These are phyloP conservation scores for Suhomyces kunorum DNA, from an alignment of 1,139 yeast genomes.

Conservation along the genomic window DNA sequence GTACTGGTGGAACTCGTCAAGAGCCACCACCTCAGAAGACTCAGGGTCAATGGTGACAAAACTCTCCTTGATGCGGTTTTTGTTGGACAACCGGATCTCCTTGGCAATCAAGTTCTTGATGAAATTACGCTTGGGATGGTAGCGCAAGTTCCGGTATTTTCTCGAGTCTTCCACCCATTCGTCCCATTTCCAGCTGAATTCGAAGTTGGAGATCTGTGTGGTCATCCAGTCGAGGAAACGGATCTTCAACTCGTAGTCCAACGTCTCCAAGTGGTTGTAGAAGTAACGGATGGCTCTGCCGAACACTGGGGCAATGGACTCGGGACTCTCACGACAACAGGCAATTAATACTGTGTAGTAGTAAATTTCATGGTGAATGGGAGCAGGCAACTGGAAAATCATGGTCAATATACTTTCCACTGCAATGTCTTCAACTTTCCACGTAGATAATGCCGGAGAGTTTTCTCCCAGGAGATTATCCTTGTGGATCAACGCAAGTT, in stretches of 20 bases:
- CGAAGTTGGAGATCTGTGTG: conserved; percentile 89
- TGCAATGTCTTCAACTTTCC: conserved; percentile 91
- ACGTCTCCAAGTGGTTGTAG: conserved; percentile 62
- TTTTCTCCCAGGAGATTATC: conserved; percentile 46
- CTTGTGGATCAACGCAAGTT: conserved; percentile 44
- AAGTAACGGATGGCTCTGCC: conserved; percentile 91
- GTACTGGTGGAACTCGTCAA: conserved; percentile 63
- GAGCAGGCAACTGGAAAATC: conserved; percentile 71
- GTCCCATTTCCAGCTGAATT: conserved; percentile 97
- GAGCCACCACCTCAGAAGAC: conserved; percentile 26
- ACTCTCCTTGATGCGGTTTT: conserved; percentile 70
- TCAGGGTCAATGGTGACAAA: conserved; percentile 54
- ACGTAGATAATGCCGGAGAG: conserved; percentile 59
- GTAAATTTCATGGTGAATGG: conserved; percentile 70
- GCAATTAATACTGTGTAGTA: conserved; percentile 87
- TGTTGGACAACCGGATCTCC: conserved; percentile 75
- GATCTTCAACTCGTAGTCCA: conserved; percentile 75
- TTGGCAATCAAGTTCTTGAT: conserved; percentile 79
- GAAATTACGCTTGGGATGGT: conserved; percentile 75
- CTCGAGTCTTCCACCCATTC: conserved; percentile 78
- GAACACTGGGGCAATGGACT: conserved; percentile 90
- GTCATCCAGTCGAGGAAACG: conserved; percentile 91
- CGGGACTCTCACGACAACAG: conserved; percentile 84
- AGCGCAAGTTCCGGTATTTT: conserved; percentile 35
- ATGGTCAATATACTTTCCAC: conserved; percentile 79